Evolutionary conservation across 2,329 filamentous ascomycete species (phyloP), one percentile per base, ranked within the genome.

Genomic region (Fusarium continuum): DNA sequence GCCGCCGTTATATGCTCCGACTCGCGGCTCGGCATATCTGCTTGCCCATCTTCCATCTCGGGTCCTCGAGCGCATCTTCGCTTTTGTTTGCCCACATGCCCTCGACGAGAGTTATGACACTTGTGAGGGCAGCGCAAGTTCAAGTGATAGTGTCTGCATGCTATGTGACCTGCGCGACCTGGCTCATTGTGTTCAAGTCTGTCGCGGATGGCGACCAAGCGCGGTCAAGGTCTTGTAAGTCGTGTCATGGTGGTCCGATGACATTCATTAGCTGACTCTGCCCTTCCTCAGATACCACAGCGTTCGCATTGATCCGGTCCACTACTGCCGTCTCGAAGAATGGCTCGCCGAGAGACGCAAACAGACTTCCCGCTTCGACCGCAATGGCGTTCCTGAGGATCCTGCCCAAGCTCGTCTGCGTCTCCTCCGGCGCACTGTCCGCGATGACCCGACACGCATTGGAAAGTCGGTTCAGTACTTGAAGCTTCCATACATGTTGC

Each of bases 401-500:
- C 87, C 91, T 4, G 88, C 93, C 6, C 85, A 88, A 62, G 85
- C 86, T 62, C 88, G 94, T 26, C 83, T 98, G 45, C 85, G 88
- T 70, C 83, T 97, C 52, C 85, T 98, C 40, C 91, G 90, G 73
- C 87, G 92, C 61, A 92, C 93, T 2, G 86, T 97, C 44, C 88
- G 93, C 62, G 91, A 94, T 44, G 89, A 93, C 61, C 85, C 87
- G 19, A 86, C 83, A 8, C 79, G 83, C 22, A 79, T 96, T 39
- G 92, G 89, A 28, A 80, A 84, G 51, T 80, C 87, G 35, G 91
- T 97, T 6, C 80, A 89, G 71, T 93, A 89, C 69, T 82, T 98
- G 71, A 96, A 97, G 80, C 88, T 92, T 56, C 92, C 94, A 7
- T 97, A 97, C 76, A 97, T 97, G 94, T 89, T 94, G 49, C 88